Evolutionary conservation across 306 rosid genomes (phyloP), one percentile per base, ranked within the genome.

Genomic region (Echinosophora koreensis): DNA sequence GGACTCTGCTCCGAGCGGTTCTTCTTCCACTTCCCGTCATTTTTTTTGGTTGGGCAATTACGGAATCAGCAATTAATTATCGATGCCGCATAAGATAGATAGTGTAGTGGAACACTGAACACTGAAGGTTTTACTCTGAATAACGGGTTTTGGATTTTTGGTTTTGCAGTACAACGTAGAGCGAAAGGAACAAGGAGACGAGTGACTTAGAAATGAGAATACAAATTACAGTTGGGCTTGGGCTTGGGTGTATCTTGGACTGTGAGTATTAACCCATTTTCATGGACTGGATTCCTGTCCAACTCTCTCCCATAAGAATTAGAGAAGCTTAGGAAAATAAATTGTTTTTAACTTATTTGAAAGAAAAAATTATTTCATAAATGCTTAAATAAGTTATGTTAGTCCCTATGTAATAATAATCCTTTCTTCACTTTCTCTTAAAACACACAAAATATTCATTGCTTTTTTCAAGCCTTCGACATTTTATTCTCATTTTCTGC

Each of bases 11-110:
- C 46, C 94, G 96, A 68, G 83, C 77, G 42, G 58, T 74, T 50
- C 81, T 80, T 63, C 92, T 84, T 46, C 88, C 90, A 13, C 85
- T 57, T 78, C 94, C 96, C 28, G 84, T 27, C 96, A 91, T 91
- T 76, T 79, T 22, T 22, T 38, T 17, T 2, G 12, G 42, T 35
- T 42, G 32, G 57, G 4, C 15, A 79, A 74, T 62, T 17, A 64
- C n/a, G 30, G 14, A 44, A 38, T 64, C 71, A 44, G 47, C 41
- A 17, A 71, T 13, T 47, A 17, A 71, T 13, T 47, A 38, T 27
- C 65, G 61, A 16, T 30, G 35, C 46, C 59, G 16, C 86, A 66
- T 77, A 17, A 17, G 75, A 67, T 32, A 44, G 12, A 8, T 6
- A 54, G 30, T 15, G 59, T 6, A 54, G 59, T 8, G 59, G 22